A percentile compares a stretch with the other conserved stretches of the same genome.
Conservation (phyloP, 1,284 basidiomycete genomes). For the Pascua guehoae region DNA sequence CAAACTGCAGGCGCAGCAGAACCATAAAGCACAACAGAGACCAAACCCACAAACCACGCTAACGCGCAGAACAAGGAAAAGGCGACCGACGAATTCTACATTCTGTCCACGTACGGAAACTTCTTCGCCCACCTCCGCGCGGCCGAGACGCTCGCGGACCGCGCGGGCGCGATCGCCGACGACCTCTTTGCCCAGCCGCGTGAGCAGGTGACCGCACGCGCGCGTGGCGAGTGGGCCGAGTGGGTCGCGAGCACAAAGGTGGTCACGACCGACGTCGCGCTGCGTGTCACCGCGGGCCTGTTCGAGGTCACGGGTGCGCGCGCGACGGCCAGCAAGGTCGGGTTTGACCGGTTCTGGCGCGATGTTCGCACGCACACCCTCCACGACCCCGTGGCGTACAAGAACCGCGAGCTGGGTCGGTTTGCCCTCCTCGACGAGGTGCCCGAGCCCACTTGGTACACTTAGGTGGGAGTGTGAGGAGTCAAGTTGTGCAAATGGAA, state of each 20-base stretch:
- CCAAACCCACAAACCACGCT: background rate
- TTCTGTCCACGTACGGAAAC: slow-evolving; percentile 40
- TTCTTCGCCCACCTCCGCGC: slow-evolving; percentile 42
- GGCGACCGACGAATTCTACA: slow-evolving; percentile 38
- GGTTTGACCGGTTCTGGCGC: slow-evolving; percentile 29
- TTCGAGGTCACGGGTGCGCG: slow-evolving; percentile 43
- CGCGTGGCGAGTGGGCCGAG: slow-evolving; percentile 40
- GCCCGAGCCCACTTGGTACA: slow-evolving; percentile 12
- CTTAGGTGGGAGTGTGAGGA: background rate
- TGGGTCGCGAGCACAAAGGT: slow-evolving; percentile 41
- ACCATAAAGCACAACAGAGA: no score
- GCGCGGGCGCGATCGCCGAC: slow-evolving; percentile 22
- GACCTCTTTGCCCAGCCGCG: slow-evolving; percentile 19
- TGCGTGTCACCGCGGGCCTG: slow-evolving; percentile 38
- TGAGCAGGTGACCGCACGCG: slow-evolving; percentile 30
- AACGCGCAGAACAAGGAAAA: slow-evolving; percentile 9
- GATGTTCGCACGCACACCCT: slow-evolving; percentile 31
- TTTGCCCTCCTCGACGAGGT: slow-evolving; percentile 9
- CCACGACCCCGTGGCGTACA: slow-evolving; percentile 40
- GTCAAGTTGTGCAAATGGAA: no score
- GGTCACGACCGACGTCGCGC: slow-evolving; percentile 32
- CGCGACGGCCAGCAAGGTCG: slow-evolving; percentile 35
- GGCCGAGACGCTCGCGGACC: slow-evolving; percentile 36
- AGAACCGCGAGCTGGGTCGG: slow-evolving; percentile 12
- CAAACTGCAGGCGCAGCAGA: no score